Evolutionary conservation across 768 basidiomycete species (phyloP), one percentile per base, ranked within the genome.

Genomic region (Trametes cubensis): DNA sequence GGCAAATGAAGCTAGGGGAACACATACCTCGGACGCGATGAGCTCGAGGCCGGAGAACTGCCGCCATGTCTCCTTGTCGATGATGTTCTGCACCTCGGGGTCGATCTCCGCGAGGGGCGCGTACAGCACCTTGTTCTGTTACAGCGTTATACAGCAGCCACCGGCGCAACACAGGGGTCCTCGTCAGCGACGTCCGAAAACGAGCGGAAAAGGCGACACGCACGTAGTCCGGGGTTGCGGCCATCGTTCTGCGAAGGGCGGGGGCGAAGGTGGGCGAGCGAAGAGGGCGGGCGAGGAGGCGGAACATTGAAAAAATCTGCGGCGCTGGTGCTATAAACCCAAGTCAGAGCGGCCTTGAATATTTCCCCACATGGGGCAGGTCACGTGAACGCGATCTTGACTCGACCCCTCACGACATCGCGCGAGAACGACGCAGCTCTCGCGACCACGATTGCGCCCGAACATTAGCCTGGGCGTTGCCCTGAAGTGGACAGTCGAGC

Each of bases 41-140:
- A 99, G 90, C 79, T 98, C 97, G 64, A 99, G 87, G 59, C 96
- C 96, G 49, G 93, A 92, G 76, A 89, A 96, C 81, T 98, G 96
- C 69, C 96, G 81, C 95, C 95, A 98, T 78, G 93, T 96, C 82
- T 98, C 94, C 81, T 93, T 94, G 81, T 98, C 95, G 79, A 99
- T 92, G 81, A 99, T 93, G 75, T 95, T 94, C 77, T 94, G 86
- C 73, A 99, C 87, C 74, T 91, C 93, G 62, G 96, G 95, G 79
- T 98, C 96, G 72, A 87, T 85, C 82, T 98, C 88, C 13, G 90
- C 82, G 54, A 99, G 83, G 66, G 95, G 86, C 51, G 85, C 79
- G 79, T 98, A 98, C 67, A 99, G 84, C 48, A 85, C 81, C 77
- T 90, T 89, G 88, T 98, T 99, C 96, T 98, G 70, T 17, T 25